Evolutionary conservation across 495 filamentous ascomycete species (phyloP).

Genomic region (Neurospora sp.): DNA sequence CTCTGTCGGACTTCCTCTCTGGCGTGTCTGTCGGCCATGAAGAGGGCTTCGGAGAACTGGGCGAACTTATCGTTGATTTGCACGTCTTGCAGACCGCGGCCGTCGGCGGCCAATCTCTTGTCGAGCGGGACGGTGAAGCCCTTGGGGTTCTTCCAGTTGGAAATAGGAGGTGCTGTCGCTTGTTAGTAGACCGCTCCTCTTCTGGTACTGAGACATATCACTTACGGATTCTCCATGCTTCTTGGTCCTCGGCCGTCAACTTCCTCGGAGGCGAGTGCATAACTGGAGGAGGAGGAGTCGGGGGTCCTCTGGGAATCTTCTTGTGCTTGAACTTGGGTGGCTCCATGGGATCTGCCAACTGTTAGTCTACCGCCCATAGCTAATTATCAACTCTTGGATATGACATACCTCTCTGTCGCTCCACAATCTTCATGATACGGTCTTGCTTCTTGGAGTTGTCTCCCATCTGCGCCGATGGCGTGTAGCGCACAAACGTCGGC

Average conservation of each 20-base stretch:
- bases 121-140: slow-evolving; percentile 95
- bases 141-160: slow-evolving; percentile 99
- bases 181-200: background rate
- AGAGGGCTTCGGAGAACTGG: slow-evolving; percentile 87
- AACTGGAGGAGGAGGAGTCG: slow-evolving; percentile 82
- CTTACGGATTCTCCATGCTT: slow-evolving; percentile 74
- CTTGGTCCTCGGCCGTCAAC: slow-evolving; percentile 92
- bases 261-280: slow-evolving; percentile 95
- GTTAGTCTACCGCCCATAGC: background rate
- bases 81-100: slow-evolving; percentile 84
- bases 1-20: slow-evolving; percentile 91
- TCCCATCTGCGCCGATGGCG: slow-evolving; percentile 94
- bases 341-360: slow-evolving; percentile 73
- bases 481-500: slow-evolving; percentile 91
- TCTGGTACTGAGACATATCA: background rate
- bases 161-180: slow-evolving; percentile 60
- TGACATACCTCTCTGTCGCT: slow-evolving; percentile 54
- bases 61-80: slow-evolving; percentile 99
- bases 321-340: slow-evolving; percentile 98
- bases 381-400: background rate
- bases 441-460: slow-evolving; percentile 80
- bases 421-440: slow-evolving; percentile 96
- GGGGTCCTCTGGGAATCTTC: slow-evolving; percentile 92
- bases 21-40: slow-evolving; percentile 89
- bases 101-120: slow-evolving; percentile 94